Percentiles rank a stretch among this genome's conserved stretches.
Evolutionary conservation across 176 grass and related monocot genomes (phyloP).

Genomic region (Oryza punctata): DNA sequence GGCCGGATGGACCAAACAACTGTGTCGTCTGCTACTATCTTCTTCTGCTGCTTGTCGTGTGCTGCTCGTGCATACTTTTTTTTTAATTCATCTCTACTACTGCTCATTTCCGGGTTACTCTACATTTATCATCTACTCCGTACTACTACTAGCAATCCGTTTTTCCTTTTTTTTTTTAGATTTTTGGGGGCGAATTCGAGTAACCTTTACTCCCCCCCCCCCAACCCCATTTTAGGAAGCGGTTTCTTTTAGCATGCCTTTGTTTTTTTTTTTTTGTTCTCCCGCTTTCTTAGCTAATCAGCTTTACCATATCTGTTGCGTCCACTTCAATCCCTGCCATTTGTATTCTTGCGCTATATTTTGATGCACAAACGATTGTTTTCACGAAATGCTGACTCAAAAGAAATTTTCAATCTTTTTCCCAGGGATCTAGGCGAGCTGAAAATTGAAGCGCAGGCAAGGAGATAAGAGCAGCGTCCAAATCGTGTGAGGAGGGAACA

Average conservation of each 20-base stretch:
- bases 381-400: not conserved
- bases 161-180: not conserved
- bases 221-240: constrained; percentile 27
- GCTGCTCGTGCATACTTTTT: not conserved
- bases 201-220: not conserved
- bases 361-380: not conserved
- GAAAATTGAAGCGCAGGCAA: not conserved
- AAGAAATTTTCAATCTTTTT: not conserved
- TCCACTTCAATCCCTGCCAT: constrained; percentile 31
- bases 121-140: not conserved
- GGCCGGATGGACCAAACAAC: no score
- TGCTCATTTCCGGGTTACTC: not conserved
- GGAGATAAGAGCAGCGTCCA: constrained; percentile 18
- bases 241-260: not conserved
- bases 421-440: constrained; percentile 19
- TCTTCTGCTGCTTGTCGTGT: not conserved
- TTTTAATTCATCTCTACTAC: not conserved
- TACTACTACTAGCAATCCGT: not conserved
- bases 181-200: not conserved
- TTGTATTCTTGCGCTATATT: constrained; percentile 28
- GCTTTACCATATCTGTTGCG: not conserved
- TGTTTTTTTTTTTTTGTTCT: not conserved
- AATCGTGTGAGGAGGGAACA: constrained; percentile 16
- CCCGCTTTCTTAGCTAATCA: not conserved
- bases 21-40: no score